Evolutionary conservation across 2,329 filamentous ascomycete species (phyloP).

Genomic region (Fusarium gaditjirri): DNA sequence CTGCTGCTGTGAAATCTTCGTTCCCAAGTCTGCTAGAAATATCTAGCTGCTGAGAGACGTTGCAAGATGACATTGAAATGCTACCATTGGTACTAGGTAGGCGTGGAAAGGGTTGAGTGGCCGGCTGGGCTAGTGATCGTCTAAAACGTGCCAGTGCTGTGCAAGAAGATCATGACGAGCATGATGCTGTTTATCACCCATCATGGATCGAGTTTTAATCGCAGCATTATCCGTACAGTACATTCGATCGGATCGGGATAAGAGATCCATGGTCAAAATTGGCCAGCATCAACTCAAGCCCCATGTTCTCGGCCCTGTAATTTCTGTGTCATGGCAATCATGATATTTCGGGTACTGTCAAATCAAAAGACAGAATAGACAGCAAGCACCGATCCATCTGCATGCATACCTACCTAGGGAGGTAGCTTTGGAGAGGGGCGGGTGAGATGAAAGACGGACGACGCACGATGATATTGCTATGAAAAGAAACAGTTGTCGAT

Average conservation of each 20-base stretch:
- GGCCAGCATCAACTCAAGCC: slow-evolving; percentile 8
- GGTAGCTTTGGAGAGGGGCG: neutral
- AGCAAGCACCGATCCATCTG: neutral
- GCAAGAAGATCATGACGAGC: slow-evolving; percentile 31
- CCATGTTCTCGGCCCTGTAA: slow-evolving; percentile 7
- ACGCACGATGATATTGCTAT: slow-evolving; percentile 25
- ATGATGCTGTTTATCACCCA: slow-evolving; percentile 3
- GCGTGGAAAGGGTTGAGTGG: neutral
- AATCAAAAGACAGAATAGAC: slow-evolving; percentile 14
- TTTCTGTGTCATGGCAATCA: slow-evolving; percentile 8
- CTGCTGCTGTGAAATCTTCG: slow-evolving; percentile 16
- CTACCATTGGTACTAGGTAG: neutral
- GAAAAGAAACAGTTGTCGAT: slow-evolving; percentile 6
- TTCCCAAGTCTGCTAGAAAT: slow-evolving; percentile 3
- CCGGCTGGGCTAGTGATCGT: slow-evolving; percentile 6
- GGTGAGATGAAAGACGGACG: neutral
- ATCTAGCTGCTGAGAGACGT: neutral
- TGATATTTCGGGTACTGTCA: slow-evolving; percentile 12
- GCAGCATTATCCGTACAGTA: neutral
- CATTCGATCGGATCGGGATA: slow-evolving; percentile 29
- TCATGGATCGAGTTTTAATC: slow-evolving; percentile 15
- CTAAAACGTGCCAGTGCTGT: slow-evolving; percentile 6
- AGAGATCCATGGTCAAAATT: slow-evolving; percentile 7
- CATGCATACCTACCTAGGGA: neutral
- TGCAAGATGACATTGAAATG: neutral